These are phyloP conservation scores for Calendula officinalis DNA, from an alignment of 129 eudicot genomes.

Conservation along the genomic window DNA sequence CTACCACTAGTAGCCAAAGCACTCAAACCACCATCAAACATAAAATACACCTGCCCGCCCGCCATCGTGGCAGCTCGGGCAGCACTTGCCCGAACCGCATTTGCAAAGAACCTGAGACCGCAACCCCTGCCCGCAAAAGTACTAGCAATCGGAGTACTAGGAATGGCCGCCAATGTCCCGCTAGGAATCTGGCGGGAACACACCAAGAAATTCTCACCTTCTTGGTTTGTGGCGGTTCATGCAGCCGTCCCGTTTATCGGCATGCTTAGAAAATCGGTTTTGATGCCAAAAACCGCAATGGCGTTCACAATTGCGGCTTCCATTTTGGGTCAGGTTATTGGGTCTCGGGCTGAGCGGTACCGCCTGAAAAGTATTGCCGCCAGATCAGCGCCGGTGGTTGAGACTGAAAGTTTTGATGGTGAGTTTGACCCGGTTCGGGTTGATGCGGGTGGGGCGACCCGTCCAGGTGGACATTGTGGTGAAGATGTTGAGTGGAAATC, in stretches of 20 bases:
- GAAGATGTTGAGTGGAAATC: constrained; percentile 57
- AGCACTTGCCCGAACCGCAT: constrained; percentile 82
- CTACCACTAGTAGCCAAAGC: constrained; percentile 92
- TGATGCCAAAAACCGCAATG: constrained; percentile 87
- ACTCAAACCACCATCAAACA: constrained; percentile 74
- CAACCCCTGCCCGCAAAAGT: constrained; percentile 83
- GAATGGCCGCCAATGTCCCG: constrained; percentile 92
- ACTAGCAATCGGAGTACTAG: constrained; percentile 80
- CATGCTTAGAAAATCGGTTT: neutral
- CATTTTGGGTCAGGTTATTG: constrained; percentile 90
- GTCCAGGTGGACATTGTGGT: constrained; percentile 44
- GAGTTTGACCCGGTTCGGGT: constrained; percentile 10
- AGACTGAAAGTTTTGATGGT: constrained; percentile 16
- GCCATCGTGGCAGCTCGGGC: constrained; percentile 86
- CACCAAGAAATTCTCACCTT: constrained; percentile 67
- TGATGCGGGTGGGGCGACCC: constrained; percentile 6
- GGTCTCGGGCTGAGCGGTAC: constrained; percentile 89
- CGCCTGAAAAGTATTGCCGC: constrained; percentile 63
- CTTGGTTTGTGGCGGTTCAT: neutral
- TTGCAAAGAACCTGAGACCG: constrained; percentile 85
- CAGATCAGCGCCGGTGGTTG: neutral
- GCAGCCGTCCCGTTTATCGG: neutral
- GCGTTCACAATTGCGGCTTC: constrained; percentile 96
- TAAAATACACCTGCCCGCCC: constrained; percentile 66
- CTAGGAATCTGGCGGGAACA: constrained; percentile 96